Base-by-base conservation (phyloP, 345 rosid species). In the Limnanthes douglasii region DNA sequence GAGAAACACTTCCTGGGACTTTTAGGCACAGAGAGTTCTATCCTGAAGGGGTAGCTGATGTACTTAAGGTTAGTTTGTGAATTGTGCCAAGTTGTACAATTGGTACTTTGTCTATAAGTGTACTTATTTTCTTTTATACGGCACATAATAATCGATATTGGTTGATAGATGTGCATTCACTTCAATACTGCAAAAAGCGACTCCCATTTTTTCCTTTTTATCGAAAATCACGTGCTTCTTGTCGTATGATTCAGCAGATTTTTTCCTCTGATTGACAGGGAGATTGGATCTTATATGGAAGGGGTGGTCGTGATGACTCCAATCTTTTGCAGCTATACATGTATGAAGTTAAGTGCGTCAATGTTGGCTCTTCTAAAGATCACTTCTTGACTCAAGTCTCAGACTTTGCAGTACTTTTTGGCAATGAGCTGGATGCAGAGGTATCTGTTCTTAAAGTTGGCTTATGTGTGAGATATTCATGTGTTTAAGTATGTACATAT, bases 351-450 rank as follows among this genome's bases (percentile, higher is more conserved):
- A 62, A 43, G 53, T 84, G 86, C 46, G 69, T 46, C 29, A 75
- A 77, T 50, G 51, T 21, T 27, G 92, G 80, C 44, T 49, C 70
- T 58, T 66, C 92, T 26, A 90, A 77, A 67, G 98, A 90, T 75
- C 67, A 78, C 36, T 90, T 84, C 68, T 43, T 80, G 59, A 72
- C 67, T 20, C 68, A 90, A 68, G 92, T 77, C 63, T 77, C 92
- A 36, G 78, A 77, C 16, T 90, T 84, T 50, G 92, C 96, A 4
- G 72, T 90, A 62, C 68, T 90, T 53, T 80, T 80, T 71, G 86
- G 96, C 80, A 84, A 65, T 55, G 85, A 80, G 85, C 96, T 90
- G 94, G 98, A 90, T 90, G 96, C 94, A 80, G 98, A 90, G 98
- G 98, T 90, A 61, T 12, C 8, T 37, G 52, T 37, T 25, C 38